A percentile compares a stretch with the other conserved stretches of the same genome.
Evolutionary conservation across 2,329 filamentous ascomycete genomes (phyloP).

Genomic region (Alternaria gansuensis): DNA sequence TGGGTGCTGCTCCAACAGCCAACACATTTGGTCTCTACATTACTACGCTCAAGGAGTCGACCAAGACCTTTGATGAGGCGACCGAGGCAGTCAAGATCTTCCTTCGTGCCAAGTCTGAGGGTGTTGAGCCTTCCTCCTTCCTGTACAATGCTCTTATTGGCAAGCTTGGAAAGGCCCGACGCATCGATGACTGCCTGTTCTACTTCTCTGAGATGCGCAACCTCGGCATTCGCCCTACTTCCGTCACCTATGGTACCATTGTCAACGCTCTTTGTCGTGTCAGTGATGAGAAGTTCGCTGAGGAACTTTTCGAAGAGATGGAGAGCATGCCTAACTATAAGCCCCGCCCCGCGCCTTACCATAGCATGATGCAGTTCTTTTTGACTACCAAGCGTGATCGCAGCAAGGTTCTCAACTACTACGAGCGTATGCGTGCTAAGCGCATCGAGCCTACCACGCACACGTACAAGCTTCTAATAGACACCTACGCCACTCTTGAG

Average conservation of each 20-base stretch:
- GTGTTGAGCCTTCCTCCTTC: constrained; percentile 95
- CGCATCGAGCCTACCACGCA: constrained; percentile 91
- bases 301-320: constrained; percentile 99
- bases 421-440: constrained; percentile 89
- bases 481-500: constrained; percentile 92
- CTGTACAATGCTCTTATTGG: constrained; percentile 98
- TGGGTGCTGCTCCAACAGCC: constrained; percentile 90
- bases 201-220: constrained; percentile 98
- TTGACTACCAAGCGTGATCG: constrained; percentile 96
- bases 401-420: constrained; percentile 91
- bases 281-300: constrained; percentile 96
- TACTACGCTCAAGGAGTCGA: constrained; percentile 96
- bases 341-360: constrained; percentile 94
- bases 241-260: constrained; percentile 96
- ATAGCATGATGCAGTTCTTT: constrained; percentile 99
- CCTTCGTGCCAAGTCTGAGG: constrained; percentile 89
- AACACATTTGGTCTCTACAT: constrained; percentile 99
- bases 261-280: constrained; percentile 98
- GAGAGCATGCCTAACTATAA: constrained; percentile 99
- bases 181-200: constrained; percentile 96
- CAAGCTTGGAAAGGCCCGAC: constrained; percentile 96
- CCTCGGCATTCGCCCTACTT: constrained; percentile 91
- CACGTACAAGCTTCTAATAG: constrained; percentile 96
- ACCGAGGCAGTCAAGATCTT: constrained; percentile 98
- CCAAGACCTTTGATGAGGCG: constrained; percentile 97